Evolutionary conservation across 331 rosid species (phyloP), one percentile per base, ranked within the genome.

Genomic region (Arachis monticola): DNA sequence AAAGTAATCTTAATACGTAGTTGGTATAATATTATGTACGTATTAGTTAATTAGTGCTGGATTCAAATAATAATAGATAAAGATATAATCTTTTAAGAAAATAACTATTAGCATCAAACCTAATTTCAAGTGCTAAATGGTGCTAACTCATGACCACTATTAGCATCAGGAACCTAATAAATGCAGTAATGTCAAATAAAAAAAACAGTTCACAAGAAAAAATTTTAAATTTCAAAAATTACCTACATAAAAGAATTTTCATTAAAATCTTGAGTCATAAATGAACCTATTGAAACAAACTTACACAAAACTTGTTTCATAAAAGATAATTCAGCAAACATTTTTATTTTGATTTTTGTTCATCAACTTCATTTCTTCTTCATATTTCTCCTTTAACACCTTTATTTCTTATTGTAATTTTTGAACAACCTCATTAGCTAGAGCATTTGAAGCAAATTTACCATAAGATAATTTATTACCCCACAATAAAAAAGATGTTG

Each of bases 161-260:
- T 63, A 17, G 69, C 12, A 41, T 41, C 31, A 7, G 32, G n/a
- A 8, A 63, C 69, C 69, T 63, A 41, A 14, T n/a, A 63, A 63
- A 63, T 40, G 40, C 42, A 10, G 40, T 40, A 0, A 32, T 5
- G 3, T 57, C 1, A 60, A 7, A 60, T 8, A 60, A 32, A 9
- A 30, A 22, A 1, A 60, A 9, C 9, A n/a, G 7, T 17, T 41
- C 4, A 5, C 14, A 7, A 7, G 4, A 41, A 0, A 31, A 63
- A 41, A n/a, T 8, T 41, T 63, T 40, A 41, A 8, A 42, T 44
- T 64, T 2, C 3, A 17, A 7, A 64, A 5, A 2, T 44, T 42
- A 64, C 69, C 30, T 17, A 14, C 10, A 35, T 30, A 64, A 17
- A 64, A n/a, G 40, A 42, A 13, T 52, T n/a, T 64, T 31, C 55